Evolutionary conservation across 371 early-diverging fungal genomes (phyloP), one percentile per base, ranked within the genome.

Genomic region (Amoeboaphelidium occidentale): DNA sequence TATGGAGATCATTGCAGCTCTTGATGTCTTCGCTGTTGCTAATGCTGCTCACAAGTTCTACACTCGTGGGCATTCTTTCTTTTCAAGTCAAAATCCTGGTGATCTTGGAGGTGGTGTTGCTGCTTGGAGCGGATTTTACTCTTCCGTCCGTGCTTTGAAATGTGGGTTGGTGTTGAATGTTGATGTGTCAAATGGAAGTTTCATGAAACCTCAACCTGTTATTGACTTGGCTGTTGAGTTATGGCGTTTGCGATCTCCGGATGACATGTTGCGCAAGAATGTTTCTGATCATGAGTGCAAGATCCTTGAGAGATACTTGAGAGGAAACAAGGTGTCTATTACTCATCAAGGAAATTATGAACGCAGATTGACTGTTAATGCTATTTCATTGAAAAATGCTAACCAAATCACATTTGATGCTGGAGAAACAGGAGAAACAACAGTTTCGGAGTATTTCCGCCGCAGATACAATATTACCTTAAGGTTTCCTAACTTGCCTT

Each of bases 401-500:
- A 23, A 14, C 45, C 24, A 23, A 23, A 27, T 59, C 25, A 51
- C 59, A 46, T 63, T 64, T 17, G 62, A 63, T 27, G 55, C 3
- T 25, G 48, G 25, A 51, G 44, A 20, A 54, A 10, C 58, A 64
- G 12, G 57, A 60, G 25, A 64, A 28, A 69, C 65, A 39, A 67
- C 76, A 4, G 83, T 92, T 13, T 74, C 74, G 0, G 55, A 68
- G 2, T 91, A 88, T 61, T 87, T 86, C 54, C 27, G 47, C 24
- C 54, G 58, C 27, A 69, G 67, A 22, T 88, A 88, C 60, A 69
- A 69, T 55, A 59, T 67, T 43, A 60, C 61, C 3, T 62, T 93
- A 41, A 50, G 61, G 48, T 88, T 70, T 56, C 79, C 86, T 3
- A 67, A 72, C 56, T 58, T 91, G 48, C 90, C 90, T 2, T 90